Conservation (phyloP, 768 basidiomycete genomes). For the Lyophyllum shimeji region DNA sequence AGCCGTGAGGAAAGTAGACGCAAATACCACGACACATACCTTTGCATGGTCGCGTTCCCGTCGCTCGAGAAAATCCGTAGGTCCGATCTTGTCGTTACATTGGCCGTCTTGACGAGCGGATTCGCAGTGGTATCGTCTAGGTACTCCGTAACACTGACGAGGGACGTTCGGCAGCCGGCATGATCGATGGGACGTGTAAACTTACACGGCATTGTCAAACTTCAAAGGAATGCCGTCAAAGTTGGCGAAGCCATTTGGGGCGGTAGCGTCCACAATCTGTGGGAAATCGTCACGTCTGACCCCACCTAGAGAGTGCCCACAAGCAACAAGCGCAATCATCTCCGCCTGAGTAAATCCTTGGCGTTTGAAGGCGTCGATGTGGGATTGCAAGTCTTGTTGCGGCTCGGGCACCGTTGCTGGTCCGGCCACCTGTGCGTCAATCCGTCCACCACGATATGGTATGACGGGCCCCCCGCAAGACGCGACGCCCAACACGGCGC, state of each 20-base stretch:
- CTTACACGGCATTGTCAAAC: constrained; percentile 4
- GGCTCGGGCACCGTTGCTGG: constrained; percentile 31
- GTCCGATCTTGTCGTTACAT: background rate
- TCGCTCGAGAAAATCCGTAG: background rate
- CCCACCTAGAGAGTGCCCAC: constrained; percentile 34
- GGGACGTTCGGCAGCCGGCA: background rate
- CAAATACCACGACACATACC: background rate
- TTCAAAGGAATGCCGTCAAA: background rate
- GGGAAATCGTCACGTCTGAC: constrained; percentile 30
- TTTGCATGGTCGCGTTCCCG: background rate
- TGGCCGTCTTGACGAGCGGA: background rate
- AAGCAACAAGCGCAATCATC: constrained; percentile 33
- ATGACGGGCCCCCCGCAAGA: constrained; percentile 33
- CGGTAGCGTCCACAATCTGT: constrained; percentile 5
- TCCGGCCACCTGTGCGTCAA: constrained; percentile 30
- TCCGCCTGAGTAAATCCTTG: constrained; percentile 29
- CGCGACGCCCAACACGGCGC: constrained; percentile 23
- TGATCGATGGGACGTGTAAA: background rate
- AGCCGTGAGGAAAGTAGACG: background rate
- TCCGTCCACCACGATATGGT: constrained; percentile 29
- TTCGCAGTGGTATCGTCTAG: background rate
- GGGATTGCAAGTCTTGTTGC: constrained; percentile 20
- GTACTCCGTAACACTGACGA: background rate
- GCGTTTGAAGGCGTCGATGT: constrained; percentile 24
- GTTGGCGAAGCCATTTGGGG: background rate